These are phyloP conservation scores for Boletellus ananas DNA, from an alignment of 768 basidiomycete genomes.

Conservation along the genomic window DNA sequence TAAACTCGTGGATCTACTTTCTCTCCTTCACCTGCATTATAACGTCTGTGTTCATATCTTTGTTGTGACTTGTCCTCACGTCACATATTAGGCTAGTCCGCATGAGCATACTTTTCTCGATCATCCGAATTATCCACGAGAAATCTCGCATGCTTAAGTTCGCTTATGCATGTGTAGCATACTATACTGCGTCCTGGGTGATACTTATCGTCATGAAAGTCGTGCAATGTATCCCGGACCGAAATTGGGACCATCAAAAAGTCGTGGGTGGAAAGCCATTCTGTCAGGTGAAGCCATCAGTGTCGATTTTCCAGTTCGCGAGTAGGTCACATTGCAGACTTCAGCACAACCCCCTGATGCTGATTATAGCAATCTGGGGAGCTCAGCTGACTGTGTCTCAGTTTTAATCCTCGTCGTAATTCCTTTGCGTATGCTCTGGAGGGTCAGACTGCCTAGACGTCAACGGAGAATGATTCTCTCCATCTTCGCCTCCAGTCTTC, in stretches of 20 bases:
- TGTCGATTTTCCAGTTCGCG: slow-evolving; percentile 13
- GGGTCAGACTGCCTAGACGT: slow-evolving; percentile 15
- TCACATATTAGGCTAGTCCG: slow-evolving; percentile 9
- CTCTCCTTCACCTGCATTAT: slow-evolving; percentile 9
- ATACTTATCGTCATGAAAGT: slow-evolving; percentile 6
- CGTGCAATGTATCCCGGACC: slow-evolving; percentile 6
- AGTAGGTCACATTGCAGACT: slow-evolving; percentile 5
- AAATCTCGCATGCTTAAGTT: slow-evolving; percentile 3
- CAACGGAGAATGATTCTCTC: slow-evolving; percentile 24
- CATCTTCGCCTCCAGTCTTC: slow-evolving; percentile 18
- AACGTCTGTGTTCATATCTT: neutral
- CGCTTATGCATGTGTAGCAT: slow-evolving; percentile 6
- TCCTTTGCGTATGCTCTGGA: slow-evolving; percentile 21
- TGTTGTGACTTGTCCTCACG: neutral
- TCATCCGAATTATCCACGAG: slow-evolving; percentile 13
- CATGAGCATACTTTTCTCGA: slow-evolving; percentile 20
- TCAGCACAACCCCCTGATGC: too few species aligned
- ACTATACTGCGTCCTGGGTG: slow-evolving; percentile 6
- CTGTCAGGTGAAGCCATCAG: slow-evolving; percentile 4
- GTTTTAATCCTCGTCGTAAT: slow-evolving; percentile 14
- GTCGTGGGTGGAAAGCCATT: slow-evolving; percentile 5
- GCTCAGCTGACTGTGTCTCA: slow-evolving; percentile 16
- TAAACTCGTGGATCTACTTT: slow-evolving; percentile 9
- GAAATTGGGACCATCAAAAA: slow-evolving; percentile 5
- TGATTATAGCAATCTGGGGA: neutral